Evolutionary conservation across 2,329 filamentous ascomycete species (phyloP), one percentile per base, ranked within the genome.

Genomic region (Cordyceps farinosa): DNA sequence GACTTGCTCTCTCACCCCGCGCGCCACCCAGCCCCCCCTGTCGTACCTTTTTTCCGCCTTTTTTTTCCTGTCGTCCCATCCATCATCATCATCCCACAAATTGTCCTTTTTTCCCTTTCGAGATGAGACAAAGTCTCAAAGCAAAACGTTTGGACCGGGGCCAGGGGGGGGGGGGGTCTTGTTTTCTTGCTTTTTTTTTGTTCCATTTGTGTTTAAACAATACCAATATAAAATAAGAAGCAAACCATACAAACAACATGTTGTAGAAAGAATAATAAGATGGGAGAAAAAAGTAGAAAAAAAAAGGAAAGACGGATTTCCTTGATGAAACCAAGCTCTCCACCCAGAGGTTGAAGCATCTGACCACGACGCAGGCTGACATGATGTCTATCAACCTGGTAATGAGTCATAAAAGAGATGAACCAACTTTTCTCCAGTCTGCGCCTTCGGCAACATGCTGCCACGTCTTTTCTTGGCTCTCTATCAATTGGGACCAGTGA

Each of bases 201-300:
- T 40, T 40, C 56, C 44, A 50, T 55, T 50, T 44, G 17, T 52
- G n/a, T 48, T 62, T 50, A 62, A 50, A 63, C 53, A 63, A 63
- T 58, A 59, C 38, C 40, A 63, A 53, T 51, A 59, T 40, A 42
- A 40, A 47, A 51, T 45, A 51, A 13, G 7, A 4, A 55, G 38
- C 30, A 17, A 36, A 45, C 11, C 55, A 29, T 47, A 58, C 42
- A 38, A 47, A 48, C 22, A 40, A 50, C 42, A 57, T 17, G n/a
- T 50, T 58, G 53, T 45, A 50, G 27, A 42, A 52, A 36, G 13
- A 61, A 61, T 34, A 22, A 56, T 44, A 44, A 55, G 7, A 50
- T 6, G n/a, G 3, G 51, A 38, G n/a, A 22, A 22, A 22, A 13
- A 52, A 54, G 13, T 22, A 54, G n/a, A 11, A 38, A 34, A 22